Evolutionary conservation across 2,329 filamentous ascomycete species (phyloP).

Genomic region (Colletotrichum plurivorum): DNA sequence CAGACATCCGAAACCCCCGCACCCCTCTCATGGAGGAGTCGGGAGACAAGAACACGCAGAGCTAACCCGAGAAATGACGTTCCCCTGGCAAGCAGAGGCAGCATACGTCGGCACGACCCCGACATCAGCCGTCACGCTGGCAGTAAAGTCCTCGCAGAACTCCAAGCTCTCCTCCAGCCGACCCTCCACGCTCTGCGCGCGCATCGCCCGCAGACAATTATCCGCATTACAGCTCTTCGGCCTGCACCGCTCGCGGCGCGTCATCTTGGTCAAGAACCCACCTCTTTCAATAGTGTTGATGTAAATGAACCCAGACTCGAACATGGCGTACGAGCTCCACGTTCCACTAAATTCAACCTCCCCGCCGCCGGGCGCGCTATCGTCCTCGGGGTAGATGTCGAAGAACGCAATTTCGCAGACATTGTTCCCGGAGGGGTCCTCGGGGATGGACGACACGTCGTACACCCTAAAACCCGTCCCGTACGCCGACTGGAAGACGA

Average conservation of each 20-base stretch:
- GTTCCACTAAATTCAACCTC: slow-evolving; percentile 55
- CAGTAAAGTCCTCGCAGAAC: slow-evolving; percentile 42
- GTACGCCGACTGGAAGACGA: slow-evolving; percentile 62
- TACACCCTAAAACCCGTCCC: slow-evolving; percentile 56
- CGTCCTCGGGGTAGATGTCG: slow-evolving; percentile 63
- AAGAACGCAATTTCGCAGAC: slow-evolving; percentile 62
- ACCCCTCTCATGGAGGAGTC: slow-evolving; percentile 14
- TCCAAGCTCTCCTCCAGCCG: slow-evolving; percentile 41
- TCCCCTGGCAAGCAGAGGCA: slow-evolving; percentile 32
- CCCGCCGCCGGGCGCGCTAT: slow-evolving; percentile 52
- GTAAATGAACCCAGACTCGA: slow-evolving; percentile 56
- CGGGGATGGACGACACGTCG: slow-evolving; percentile 49
- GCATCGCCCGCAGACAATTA: slow-evolving; percentile 43
- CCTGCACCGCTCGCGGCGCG: slow-evolving; percentile 41
- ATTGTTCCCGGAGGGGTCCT: slow-evolving; percentile 52
- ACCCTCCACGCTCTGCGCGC: slow-evolving; percentile 35
- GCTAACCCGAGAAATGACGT: slow-evolving; percentile 4
- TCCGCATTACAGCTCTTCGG: slow-evolving; percentile 42
- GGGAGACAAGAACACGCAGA: slow-evolving; percentile 43
- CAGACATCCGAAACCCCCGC: too few species aligned
- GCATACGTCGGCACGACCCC: slow-evolving; percentile 41
- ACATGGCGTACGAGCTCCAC: slow-evolving; percentile 61
- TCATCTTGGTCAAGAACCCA: slow-evolving; percentile 55
- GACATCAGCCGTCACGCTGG: slow-evolving; percentile 40
- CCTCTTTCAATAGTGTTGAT: slow-evolving; percentile 60